Percentiles rank a stretch among this genome's conserved stretches.
These are phyloP conservation scores for Asclepias syriaca DNA, from an alignment of 257 asterid genomes.

Conservation along the genomic window DNA sequence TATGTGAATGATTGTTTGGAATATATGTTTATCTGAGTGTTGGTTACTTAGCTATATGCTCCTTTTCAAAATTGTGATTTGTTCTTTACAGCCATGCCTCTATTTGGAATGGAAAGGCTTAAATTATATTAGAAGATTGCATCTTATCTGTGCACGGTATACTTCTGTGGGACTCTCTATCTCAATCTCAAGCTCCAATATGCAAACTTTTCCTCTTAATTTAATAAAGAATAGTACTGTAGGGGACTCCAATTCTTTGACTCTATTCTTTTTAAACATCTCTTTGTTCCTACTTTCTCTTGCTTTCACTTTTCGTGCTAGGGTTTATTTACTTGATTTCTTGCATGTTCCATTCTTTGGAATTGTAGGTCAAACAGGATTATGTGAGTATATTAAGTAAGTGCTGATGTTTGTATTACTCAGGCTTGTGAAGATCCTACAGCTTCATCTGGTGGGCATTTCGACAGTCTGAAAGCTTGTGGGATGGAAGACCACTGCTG, in stretches of 20 bases:
- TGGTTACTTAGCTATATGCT: background rate
- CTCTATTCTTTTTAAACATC: background rate
- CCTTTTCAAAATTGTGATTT: background rate
- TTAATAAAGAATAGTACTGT: background rate
- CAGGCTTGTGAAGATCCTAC: slow-evolving; percentile 47
- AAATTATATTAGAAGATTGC: background rate
- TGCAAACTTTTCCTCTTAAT: background rate
- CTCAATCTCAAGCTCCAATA: background rate
- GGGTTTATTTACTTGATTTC: slow-evolving; percentile 3
- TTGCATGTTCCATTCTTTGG: slow-evolving; percentile 14
- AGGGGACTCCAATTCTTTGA: background rate
- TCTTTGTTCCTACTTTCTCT: background rate
- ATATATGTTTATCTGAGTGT: background rate
- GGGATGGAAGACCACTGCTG: slow-evolving; percentile 34
- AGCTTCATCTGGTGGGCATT: slow-evolving; percentile 43
- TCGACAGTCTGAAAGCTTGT: slow-evolving; percentile 28
- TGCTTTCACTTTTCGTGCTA: background rate
- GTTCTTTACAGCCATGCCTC: background rate
- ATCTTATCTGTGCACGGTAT: background rate
- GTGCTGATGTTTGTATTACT: slow-evolving; percentile 38
- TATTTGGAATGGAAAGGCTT: background rate
- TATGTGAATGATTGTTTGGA: background rate
- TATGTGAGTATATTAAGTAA: slow-evolving; percentile 23
- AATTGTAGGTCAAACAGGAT: slow-evolving; percentile 20
- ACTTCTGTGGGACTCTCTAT: background rate